These are phyloP conservation scores for Suhomyces kilbournensis DNA, from an alignment of 805 yeast genomes.

Conservation along the genomic window DNA sequence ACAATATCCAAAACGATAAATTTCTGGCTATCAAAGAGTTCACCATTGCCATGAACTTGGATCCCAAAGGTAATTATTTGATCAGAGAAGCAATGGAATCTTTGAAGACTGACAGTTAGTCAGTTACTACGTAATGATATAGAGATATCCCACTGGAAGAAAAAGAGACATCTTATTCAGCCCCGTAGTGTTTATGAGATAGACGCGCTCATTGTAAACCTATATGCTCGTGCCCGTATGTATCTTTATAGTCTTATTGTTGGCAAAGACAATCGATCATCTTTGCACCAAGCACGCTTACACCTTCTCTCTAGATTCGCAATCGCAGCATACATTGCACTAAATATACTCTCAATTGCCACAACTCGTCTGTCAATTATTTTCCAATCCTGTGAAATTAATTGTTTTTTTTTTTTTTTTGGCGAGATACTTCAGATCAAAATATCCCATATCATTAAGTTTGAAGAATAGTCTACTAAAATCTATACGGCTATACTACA, in stretches of 20 bases:
- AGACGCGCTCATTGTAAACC: not conserved
- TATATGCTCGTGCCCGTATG: not conserved
- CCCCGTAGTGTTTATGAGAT: not conserved
- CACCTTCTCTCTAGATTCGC: not conserved
- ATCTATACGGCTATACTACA: not conserved
- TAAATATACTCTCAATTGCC: not conserved
- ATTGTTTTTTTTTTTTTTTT: not conserved
- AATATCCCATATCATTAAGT: not conserved
- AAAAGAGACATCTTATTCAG: not conserved
- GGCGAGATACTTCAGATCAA: conserved; percentile 1
- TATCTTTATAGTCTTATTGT: not conserved
- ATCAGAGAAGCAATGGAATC: conserved; percentile 80
- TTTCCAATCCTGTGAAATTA: not conserved
- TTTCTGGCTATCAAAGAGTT: conserved; percentile 79
- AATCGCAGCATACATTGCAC: not conserved
- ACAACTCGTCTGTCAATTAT: not conserved
- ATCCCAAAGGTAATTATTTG: conserved; percentile 87
- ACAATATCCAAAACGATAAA: conserved; percentile 70
- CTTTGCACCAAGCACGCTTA: not conserved
- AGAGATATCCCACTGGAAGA: not conserved
- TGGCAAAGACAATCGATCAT: not conserved
- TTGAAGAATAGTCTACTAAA: not conserved
- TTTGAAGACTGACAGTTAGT: conserved; percentile 18
- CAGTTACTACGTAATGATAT: not conserved
- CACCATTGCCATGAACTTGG: conserved; percentile 84